Base-by-base conservation (phyloP, 495 filamentous ascomycete species). In the Apiosordaria backusii region DNA sequence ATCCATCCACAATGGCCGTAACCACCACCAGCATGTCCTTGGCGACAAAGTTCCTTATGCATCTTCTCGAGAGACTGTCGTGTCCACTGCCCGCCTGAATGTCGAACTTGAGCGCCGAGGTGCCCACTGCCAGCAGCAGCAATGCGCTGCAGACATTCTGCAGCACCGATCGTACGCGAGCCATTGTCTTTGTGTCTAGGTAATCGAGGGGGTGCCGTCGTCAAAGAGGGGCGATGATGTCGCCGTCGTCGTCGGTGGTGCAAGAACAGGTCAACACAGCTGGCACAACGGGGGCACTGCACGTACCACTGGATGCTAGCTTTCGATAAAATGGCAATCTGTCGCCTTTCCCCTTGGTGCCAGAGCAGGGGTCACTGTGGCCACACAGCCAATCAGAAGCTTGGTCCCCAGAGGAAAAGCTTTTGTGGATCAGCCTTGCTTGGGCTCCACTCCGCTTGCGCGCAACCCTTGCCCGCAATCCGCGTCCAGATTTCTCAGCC, bases 21-120 rank as follows among this genome's bases (percentile, higher is more conserved):
- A 99, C 95, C 5, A 98, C 93, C n/a, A 99, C 95, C 66, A 99
- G 82, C 63, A 94, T 96, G 76, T 97, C 93, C 78, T 88, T 91
- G 60, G 88, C 82, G 64, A 97, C 94, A 76, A 97, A 98, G 80
- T 99, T 99, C 72, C 96, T 88, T 78, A 99, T 92, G 81, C 95
- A 99, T 85, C 96, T 86, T 76, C 86, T 83, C 73, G 87, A 69
- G 60, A 63, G 84, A 71, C 83, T 81, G 76, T 82, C 85, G 73
- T 86, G 83, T 66, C 77, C 80, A 19, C 81, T 83, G 64, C 87
- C 81, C 16, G 95, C 92, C 71, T 86, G 76, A 63, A 99, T 84
- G 69, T 99, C 96, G 84, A 99, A 98, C 80, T 97, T 97, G 65
- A 99, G 84, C 29, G 93, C 93, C 61, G 86, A 81, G 62, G 87